Percentiles rank a stretch among this genome's conserved stretches.
phyloP scores from a whole-genome alignment of 257 asterid genomes.

The Salvia hispanica region DNA sequence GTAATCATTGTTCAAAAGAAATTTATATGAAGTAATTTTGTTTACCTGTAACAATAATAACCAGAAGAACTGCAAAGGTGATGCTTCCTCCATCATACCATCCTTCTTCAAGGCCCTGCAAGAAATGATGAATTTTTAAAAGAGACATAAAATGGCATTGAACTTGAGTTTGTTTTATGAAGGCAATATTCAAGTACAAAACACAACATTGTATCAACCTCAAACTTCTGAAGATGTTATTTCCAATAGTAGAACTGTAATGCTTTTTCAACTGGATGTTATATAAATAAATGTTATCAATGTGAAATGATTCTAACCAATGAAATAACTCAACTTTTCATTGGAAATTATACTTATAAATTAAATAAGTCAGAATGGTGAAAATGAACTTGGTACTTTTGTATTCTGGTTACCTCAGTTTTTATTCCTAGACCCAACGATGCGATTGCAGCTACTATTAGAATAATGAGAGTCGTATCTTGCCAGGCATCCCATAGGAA shows the following conservation, averaged over 20 bases:
- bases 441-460: constrained; percentile 78
- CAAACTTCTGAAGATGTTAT: too few species aligned
- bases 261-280: too few species aligned
- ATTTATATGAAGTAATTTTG: background rate
- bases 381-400: constrained; percentile 13
- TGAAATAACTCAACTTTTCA: background rate
- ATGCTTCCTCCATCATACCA: constrained; percentile 99
- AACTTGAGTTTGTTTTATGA: too few species aligned
- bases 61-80: constrained; percentile 89
- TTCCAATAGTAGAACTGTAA: too few species aligned
- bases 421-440: constrained; percentile 88
- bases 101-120: constrained; percentile 79
- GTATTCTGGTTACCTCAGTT: constrained; percentile 58
- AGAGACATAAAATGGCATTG: background rate
- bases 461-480: constrained; percentile 85
- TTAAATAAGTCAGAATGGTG: background rate
- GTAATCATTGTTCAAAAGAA: background rate
- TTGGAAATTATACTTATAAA: too few species aligned
- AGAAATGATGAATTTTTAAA: constrained; percentile 8
- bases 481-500: constrained; percentile 99
- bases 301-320: too few species aligned
- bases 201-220: too few species aligned
- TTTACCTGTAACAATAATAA: constrained; percentile 84
- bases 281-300: too few species aligned
- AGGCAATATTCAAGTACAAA: too few species aligned